phyloP scores from a whole-genome alignment of 306 rosid species.

The Herpetospermum pedunculosum region DNA sequence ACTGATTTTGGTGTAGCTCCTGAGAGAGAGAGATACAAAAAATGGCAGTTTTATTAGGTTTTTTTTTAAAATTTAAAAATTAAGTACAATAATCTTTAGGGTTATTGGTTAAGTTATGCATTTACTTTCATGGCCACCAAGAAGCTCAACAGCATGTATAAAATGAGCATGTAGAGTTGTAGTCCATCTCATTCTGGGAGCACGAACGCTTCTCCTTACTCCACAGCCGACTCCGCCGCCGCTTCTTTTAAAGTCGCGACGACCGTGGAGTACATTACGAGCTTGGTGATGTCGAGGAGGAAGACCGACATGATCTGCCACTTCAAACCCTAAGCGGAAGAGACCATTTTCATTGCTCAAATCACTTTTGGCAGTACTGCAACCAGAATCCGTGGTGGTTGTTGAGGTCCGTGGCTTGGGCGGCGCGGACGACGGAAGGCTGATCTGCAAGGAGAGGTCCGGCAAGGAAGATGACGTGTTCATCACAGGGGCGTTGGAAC shows the following conservation, averaged over 20 bases:
- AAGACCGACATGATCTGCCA: not conserved
- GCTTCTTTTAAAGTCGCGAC: conserved; percentile 51
- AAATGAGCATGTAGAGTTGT: conserved; percentile 84
- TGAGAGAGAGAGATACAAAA: conserved; percentile 1
- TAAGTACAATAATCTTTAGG: no score
- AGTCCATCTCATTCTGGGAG: conserved; percentile 97
- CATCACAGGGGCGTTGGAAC: conserved; percentile 21
- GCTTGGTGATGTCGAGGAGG: not conserved
- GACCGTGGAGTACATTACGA: conserved; percentile 18
- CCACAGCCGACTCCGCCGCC: conserved; percentile 24
- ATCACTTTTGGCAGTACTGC: conserved; percentile 57
- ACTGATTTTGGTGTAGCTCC: conserved; percentile 97
- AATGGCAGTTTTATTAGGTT: not conserved
- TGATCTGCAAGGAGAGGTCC: conserved; percentile 75
- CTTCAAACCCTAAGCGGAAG: conserved; percentile 42
- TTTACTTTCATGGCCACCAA: conserved; percentile 92
- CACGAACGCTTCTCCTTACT: conserved; percentile 53
- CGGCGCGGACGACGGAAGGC: conserved; percentile 24
- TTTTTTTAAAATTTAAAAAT: no score
- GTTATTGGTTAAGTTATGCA: not conserved
- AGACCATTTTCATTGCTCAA: conserved; percentile 49
- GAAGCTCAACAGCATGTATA: conserved; percentile 80
- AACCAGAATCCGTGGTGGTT: conserved; percentile 42
- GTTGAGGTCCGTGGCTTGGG: conserved; percentile 22
- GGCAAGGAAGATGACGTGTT: conserved; percentile 27